Evolutionary conservation across 192 early-diverging fungal genomes (phyloP).

Genomic region (Pilaira anomala): DNA sequence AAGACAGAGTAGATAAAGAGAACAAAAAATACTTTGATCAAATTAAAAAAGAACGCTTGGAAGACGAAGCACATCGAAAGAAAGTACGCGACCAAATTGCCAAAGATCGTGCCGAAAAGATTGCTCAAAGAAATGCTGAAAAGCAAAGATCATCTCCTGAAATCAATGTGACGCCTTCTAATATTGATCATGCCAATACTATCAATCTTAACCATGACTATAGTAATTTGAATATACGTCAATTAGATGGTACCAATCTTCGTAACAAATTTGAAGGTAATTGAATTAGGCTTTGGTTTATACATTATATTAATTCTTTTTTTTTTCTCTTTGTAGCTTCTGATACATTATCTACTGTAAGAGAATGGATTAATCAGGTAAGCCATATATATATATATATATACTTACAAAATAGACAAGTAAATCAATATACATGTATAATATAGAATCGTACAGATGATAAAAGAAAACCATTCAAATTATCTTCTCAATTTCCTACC

Average conservation of each 20-base stretch:
- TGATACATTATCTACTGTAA: constrained; percentile 22
- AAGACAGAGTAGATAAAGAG: constrained; percentile 18
- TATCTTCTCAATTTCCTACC: constrained; percentile 33
- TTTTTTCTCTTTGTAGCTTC: constrained; percentile 1
- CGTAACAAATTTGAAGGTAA: constrained; percentile 29
- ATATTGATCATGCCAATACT: neutral
- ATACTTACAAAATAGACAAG: neutral
- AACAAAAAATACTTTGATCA: constrained; percentile 25
- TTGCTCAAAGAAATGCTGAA: constrained; percentile 1
- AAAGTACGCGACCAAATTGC: constrained; percentile 34
- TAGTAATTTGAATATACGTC: constrained; percentile 31
- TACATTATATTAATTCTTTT: neutral
- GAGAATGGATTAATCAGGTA: constrained; percentile 32
- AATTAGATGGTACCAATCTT: constrained; percentile 27
- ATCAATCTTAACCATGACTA: neutral
- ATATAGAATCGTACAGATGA: constrained; percentile 36
- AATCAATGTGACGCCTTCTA: neutral
- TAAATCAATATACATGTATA: neutral
- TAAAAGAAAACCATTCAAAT: constrained; percentile 24
- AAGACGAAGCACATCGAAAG: constrained; percentile 26
- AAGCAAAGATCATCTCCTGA: neutral
- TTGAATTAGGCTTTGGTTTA: neutral
- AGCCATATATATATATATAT: neutral
- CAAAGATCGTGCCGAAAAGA: constrained; percentile 23
- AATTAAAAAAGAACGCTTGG: constrained; percentile 24